Percentiles rank a stretch among this genome's conserved stretches.
Evolutionary conservation across 441 rosid species (phyloP).

Genomic region (Aquilaria agallochum): DNA sequence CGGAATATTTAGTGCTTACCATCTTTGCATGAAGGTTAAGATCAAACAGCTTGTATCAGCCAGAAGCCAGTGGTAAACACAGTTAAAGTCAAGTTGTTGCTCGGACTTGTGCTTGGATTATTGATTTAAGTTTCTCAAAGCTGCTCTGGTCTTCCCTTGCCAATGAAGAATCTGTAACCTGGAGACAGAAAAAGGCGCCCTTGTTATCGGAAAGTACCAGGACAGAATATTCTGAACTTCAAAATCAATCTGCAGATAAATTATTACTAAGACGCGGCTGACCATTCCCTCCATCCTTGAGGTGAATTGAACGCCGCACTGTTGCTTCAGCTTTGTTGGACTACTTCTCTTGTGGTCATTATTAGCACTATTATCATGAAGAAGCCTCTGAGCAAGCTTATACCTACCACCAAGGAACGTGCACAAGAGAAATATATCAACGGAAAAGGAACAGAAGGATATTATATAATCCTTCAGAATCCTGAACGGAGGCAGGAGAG

Average conservation of each 20-base stretch:
- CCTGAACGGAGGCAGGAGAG: not conserved
- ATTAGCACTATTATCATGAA: constrained; percentile 48
- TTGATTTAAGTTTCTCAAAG: constrained; percentile 39
- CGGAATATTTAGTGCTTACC: constrained; percentile 24
- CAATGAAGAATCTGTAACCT: constrained; percentile 53
- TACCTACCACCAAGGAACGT: constrained; percentile 32
- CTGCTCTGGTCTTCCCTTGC: constrained; percentile 46
- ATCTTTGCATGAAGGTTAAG: constrained; percentile 50
- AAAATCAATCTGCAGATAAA: not conserved
- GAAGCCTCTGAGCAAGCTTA: constrained; percentile 50
- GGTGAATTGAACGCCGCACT: constrained; percentile 51
- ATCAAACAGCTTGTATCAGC: constrained; percentile 56
- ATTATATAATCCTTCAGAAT: not conserved
- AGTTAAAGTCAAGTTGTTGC: constrained; percentile 47
- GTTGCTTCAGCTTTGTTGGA: constrained; percentile 47
- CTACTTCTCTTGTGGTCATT: constrained; percentile 55
- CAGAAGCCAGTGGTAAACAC: constrained; percentile 53
- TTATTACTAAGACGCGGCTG: constrained; percentile 8
- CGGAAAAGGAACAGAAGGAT: constrained; percentile 1
- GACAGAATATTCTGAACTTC: not conserved
- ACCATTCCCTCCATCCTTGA: constrained; percentile 66
- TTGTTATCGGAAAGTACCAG: not conserved
- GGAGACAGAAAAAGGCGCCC: constrained; percentile 8
- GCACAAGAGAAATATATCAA: not conserved
- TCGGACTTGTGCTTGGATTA: constrained; percentile 35